Conservation (phyloP, 2,329 filamentous ascomycete genomes). For the Sclerotinia trifoliorum region DNA sequence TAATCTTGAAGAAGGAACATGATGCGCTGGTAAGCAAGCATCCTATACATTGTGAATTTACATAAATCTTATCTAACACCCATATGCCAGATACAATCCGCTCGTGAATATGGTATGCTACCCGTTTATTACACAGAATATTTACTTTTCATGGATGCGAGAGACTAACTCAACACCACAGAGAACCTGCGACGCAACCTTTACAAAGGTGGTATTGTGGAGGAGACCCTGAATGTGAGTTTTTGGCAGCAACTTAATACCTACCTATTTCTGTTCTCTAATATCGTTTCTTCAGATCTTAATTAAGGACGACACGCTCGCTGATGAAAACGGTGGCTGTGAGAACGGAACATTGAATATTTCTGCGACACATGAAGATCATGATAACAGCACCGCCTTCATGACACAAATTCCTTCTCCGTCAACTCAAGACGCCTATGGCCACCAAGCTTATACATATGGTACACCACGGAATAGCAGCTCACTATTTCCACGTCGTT, state of each 20-base stretch:
- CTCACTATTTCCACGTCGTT: constrained; percentile 22
- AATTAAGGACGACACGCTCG: constrained; percentile 30
- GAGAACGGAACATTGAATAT: constrained; percentile 24
- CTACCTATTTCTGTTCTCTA: constrained; percentile 21
- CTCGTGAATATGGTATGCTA: constrained; percentile 55
- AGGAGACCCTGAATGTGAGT: constrained; percentile 45
- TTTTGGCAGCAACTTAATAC: not conserved
- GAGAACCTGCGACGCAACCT: constrained; percentile 49
- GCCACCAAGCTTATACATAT: constrained; percentile 33
- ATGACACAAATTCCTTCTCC: constrained; percentile 25
- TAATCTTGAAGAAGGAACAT: constrained; percentile 61
- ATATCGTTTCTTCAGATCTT: constrained; percentile 32
- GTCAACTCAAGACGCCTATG: constrained; percentile 26
- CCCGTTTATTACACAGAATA: not conserved
- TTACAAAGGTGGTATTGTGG: constrained; percentile 48
- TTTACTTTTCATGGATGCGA: constrained; percentile 3
- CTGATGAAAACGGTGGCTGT: constrained; percentile 23
- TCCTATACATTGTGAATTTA: constrained; percentile 7
- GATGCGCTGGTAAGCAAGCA: constrained; percentile 52
- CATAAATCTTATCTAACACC: constrained; percentile 11
- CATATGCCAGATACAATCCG: constrained; percentile 35
- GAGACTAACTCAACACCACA: constrained; percentile 27
- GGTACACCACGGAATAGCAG: constrained; percentile 29
- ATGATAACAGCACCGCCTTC: constrained; percentile 24
- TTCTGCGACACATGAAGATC: constrained; percentile 23